phyloP scores from a whole-genome alignment of 192 early-diverging fungal genomes.

The Haplosporangium gracile region DNA sequence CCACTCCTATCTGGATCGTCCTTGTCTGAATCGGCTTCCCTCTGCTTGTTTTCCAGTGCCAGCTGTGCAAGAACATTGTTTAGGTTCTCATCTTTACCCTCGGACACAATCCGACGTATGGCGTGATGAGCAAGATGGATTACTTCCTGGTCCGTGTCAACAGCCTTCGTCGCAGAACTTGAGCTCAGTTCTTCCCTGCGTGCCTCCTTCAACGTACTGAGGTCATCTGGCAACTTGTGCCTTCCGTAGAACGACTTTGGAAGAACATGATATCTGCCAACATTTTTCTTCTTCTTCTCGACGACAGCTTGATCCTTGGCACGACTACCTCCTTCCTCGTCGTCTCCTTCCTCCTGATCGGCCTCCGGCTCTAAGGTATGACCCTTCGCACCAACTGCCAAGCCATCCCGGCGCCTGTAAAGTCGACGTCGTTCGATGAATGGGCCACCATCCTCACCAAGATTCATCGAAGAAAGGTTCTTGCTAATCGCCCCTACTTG shows the following conservation, averaged over 20 bases:
- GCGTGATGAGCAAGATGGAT: constrained; percentile 30
- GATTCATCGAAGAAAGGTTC: neutral
- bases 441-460: neutral
- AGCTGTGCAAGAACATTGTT: constrained; percentile 33
- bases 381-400: neutral
- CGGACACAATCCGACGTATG: constrained; percentile 29
- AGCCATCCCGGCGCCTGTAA: neutral
- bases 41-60: constrained; percentile 23
- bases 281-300: neutral
- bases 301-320: neutral
- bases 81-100: constrained; percentile 7
- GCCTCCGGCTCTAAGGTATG: neutral
- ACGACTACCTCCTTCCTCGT: too few relatives aligned
- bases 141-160: neutral
- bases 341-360: neutral
- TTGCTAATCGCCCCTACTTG: neutral
- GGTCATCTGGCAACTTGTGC: constrained; percentile 23
- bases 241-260: constrained; percentile 32
- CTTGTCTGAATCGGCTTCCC: constrained; percentile 13
- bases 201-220: constrained; percentile 14
- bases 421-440: neutral
- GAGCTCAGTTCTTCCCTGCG: neutral
- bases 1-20: neutral
- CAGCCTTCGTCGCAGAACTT: neutral
- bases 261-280: constrained; percentile 14